phyloP scores from a whole-genome alignment of 257 asterid species.

The Phtheirospermum japonicum region DNA sequence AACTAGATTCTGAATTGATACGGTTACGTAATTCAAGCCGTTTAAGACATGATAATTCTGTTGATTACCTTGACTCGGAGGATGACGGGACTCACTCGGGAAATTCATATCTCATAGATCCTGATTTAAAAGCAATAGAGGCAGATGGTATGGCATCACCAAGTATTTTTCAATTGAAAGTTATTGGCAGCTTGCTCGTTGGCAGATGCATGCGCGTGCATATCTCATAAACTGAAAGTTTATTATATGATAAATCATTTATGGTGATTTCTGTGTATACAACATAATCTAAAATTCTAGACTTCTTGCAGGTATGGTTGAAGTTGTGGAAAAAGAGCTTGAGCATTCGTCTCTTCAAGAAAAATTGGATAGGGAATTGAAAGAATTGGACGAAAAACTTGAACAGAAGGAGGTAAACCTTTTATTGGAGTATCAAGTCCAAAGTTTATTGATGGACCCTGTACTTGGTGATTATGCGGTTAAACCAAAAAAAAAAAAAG shows the following conservation, averaged over 20 bases:
- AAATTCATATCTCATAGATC: conserved; percentile 39
- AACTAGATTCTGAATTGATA: conserved; percentile 68
- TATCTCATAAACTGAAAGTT: too few relatives aligned
- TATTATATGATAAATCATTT: conserved; percentile 5
- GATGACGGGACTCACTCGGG: conserved; percentile 47
- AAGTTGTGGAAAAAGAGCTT: conserved; percentile 78
- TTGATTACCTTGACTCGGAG: conserved; percentile 46
- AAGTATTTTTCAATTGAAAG: background rate
- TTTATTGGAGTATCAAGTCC: conserved; percentile 4
- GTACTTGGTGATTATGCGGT: background rate
- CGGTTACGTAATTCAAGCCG: conserved; percentile 40
- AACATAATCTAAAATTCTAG: conserved; percentile 20
- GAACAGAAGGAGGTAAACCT: conserved; percentile 82
- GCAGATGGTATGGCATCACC: conserved; percentile 50
- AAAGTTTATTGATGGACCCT: background rate
- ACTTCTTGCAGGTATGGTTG: conserved; percentile 53
- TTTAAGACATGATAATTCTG: conserved; percentile 41
- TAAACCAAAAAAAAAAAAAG: conserved; percentile 3
- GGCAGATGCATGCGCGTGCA: too few relatives aligned
- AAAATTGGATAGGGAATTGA: conserved; percentile 74
- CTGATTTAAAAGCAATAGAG: conserved; percentile 48
- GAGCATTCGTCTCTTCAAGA: conserved; percentile 95
- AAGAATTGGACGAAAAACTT: conserved; percentile 84
- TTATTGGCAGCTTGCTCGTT: too few relatives aligned
- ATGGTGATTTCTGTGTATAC: conserved; percentile 9